phyloP scores from a whole-genome alignment of 75 land plant species.

The Larix kaempferi region DNA sequence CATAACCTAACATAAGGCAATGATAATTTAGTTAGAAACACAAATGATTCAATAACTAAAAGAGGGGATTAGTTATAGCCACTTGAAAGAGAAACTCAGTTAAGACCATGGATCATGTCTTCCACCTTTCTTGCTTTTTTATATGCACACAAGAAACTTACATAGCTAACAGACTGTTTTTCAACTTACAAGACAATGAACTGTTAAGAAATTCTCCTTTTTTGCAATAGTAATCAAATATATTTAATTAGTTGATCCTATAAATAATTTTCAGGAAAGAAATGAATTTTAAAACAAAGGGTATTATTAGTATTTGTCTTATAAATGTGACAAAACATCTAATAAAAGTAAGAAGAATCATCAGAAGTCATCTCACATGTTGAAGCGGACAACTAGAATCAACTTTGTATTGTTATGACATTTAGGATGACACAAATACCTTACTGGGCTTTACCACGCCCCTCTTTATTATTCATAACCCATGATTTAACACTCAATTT shows the following conservation, averaged over 20 bases:
- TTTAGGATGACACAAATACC: too few species aligned
- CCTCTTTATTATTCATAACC: background rate
- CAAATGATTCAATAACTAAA: background rate
- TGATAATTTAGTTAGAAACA: slow-evolving; percentile 5
- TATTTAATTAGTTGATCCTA: background rate
- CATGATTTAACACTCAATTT: background rate
- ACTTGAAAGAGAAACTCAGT: background rate
- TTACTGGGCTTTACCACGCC: background rate
- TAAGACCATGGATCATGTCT: too few species aligned
- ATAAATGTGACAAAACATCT: background rate
- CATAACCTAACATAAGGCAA: slow-evolving; percentile 56
- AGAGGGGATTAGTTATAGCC: background rate
- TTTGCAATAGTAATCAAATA: background rate
- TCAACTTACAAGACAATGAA: background rate
- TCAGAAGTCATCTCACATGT: background rate
- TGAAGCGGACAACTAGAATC: background rate
- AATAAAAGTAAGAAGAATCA: background rate
- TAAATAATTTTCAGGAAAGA: background rate
- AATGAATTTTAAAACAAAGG: too few species aligned
- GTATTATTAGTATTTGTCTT: too few species aligned
- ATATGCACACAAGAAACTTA: background rate
- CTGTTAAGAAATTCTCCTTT: background rate
- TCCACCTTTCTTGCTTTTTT: background rate
- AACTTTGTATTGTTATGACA: too few species aligned
- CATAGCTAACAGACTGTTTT: background rate